These are phyloP conservation scores for Geosmithia putterillii DNA, from an alignment of 2,329 filamentous ascomycete species.

Conservation along the genomic window DNA sequence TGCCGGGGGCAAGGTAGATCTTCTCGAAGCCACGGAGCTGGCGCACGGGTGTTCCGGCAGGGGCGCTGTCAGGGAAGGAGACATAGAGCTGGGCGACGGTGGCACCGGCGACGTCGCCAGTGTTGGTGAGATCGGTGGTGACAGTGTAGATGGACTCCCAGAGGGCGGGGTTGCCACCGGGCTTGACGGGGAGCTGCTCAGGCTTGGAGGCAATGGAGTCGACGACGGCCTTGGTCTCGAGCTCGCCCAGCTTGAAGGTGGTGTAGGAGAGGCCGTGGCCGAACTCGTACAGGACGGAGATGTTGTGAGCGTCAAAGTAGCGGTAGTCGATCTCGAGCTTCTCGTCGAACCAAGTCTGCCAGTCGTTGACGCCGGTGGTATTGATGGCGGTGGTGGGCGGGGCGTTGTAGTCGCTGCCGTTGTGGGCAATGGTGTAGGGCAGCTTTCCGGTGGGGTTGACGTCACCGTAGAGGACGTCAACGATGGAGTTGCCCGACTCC, in stretches of 20 bases:
- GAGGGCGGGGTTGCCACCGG: conserved; percentile 44
- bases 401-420: conserved; percentile 32
- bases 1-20: conserved; percentile 25
- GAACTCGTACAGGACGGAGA: conserved; percentile 51
- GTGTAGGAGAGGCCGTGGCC: conserved; percentile 60
- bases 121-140: conserved; percentile 35
- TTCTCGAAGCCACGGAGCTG: conserved; percentile 42
- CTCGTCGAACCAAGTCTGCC: conserved; percentile 42
- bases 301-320: conserved; percentile 47
- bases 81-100: conserved; percentile 45
- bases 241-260: conserved; percentile 37
- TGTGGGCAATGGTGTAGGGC: conserved; percentile 58
- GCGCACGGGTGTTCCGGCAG: conserved; percentile 30
- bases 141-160: conserved; percentile 38
- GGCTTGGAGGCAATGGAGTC: conserved; percentile 13
- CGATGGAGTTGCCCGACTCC: conserved; percentile 55
- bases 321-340: conserved; percentile 59
- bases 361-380: conserved; percentile 23
- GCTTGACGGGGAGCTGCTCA: conserved; percentile 16
- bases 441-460: conserved; percentile 56
- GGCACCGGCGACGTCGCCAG: conserved; percentile 31
- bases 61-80: conserved; percentile 21
- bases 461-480: conserved; percentile 56
- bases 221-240: conserved; percentile 10
- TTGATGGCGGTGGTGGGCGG: conserved; percentile 23